Base-by-base conservation (phyloP, 139 green algal genomes). In the Asterochloris sp. region DNA sequence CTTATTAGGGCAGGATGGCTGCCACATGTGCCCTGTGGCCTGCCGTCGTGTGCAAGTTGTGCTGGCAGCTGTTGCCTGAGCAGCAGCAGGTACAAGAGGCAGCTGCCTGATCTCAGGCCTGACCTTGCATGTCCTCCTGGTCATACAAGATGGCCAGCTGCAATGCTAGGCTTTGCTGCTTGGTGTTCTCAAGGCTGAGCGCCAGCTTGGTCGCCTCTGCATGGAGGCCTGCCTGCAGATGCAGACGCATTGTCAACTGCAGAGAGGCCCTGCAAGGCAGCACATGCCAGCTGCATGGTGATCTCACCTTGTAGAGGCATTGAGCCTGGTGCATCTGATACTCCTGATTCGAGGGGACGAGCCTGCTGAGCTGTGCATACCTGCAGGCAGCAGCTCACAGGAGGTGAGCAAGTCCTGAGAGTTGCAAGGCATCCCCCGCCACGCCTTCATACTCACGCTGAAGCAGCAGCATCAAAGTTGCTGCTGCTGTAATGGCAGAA, bases 71-170 rank as follows among this genome's bases (percentile, higher is more conserved):
- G 60, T 29, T 14, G 21, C 69, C 28, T 38, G 13, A 21, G 54
- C 60, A 73, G 69, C 24, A 76, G n/a, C 23, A 24, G 26, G 69
- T 54, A 4, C n/a, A 1, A 19, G 26, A 28, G 23, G 69, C 26
- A 54, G 69, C 13, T 76, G n/a, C 24, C 23, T 10, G 61, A 13
- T 12, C 61, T 28, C 12, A 14, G 13, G 62, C 19, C 81, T 78
- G 26, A 90, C 87, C 87, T 89, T 83, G 38, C 9, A 94, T 83
- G 85, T 97, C 92, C 60, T 93, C 91, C 82, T 94, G 89, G 78
- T 96, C 93, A 64, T 95, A 96, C 15, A 88, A 88, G 78, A 93
- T 94, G n/a, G 88, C 88, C 10, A 93, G 87, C 75, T 94, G 84
- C 66, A 95, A 85, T 21, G 12, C 47, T 13, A 80, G 76, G 38